Base-by-base conservation (phyloP, 108 stramenopile species). In the Cyclotella baltica region DNA sequence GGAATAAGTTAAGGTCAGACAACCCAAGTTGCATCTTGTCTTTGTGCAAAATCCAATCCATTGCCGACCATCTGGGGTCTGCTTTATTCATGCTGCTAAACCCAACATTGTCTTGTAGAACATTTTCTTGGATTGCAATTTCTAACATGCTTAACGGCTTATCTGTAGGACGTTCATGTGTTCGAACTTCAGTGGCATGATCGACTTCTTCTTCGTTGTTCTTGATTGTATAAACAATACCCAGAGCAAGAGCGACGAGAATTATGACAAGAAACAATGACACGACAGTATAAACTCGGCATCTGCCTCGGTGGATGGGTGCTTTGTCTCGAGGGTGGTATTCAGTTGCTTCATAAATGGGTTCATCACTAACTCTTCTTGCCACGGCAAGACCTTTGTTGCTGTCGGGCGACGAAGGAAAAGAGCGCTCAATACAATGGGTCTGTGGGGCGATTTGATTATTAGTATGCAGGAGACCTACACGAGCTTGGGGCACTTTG, bases 41-140 rank as follows among this genome's bases (percentile, higher is more conserved):
- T 33, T 52, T 31, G 50, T 52, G 3, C 50, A 68, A 52, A 34
- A 68, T 68, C 67, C 67, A 68, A 29, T 52, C 67, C 30, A 68
- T n/a, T 33, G 67, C 67, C 50, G 11, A 51, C 19, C 10, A 8
- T 28, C 64, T 18, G 23, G 22, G 23, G 46, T 65, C 43, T 22
- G 4, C 20, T 2, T 28, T 25, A 20, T 11, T 3, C 40, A 65
- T 43, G 0, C 46, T 2, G 22, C 38, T 36, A 65, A 65, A 65
- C 8, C 3, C 23, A 0, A 40, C 40, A 46, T 65, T 65, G 2
- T 40, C 4, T n/a, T 3, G 0, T 46, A 65, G 64, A 3, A 65
- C 64, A 13, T 43, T 38, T 23, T 5, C n/a, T 23, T 65, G 40
- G 27, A 65, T 65, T 3, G 23, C 20, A 4, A 19, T n/a, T 22